Conservation (phyloP, 345 rosid genomes). For the Cardamine chenopodiifolia region DNA sequence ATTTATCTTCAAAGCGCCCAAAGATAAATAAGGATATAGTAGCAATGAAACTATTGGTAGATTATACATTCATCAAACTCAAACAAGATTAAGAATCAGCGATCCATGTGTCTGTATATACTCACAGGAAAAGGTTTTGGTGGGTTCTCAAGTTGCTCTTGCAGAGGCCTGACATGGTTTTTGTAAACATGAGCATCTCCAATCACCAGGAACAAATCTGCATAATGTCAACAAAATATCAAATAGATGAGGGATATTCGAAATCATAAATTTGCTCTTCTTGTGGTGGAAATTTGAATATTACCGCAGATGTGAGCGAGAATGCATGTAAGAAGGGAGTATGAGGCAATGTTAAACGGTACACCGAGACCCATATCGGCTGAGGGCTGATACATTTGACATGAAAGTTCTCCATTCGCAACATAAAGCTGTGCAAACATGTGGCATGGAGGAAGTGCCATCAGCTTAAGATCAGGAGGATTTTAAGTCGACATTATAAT, state of each 20-base stretch:
- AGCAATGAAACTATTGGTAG: not conserved
- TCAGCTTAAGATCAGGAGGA: slow-evolving; percentile 85
- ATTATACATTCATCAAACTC: slow-evolving; percentile 11
- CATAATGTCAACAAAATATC: not conserved
- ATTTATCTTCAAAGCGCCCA: slow-evolving; percentile 68
- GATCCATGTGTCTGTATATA: not conserved
- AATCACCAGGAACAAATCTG: slow-evolving; percentile 88
- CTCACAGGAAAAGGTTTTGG: slow-evolving; percentile 97
- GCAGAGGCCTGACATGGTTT: slow-evolving; percentile 78
- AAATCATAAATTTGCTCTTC: not conserved
- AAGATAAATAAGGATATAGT: not conserved
- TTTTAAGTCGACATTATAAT: slow-evolving; percentile 97
- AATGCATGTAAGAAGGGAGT: slow-evolving; percentile 87
- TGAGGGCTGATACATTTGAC: slow-evolving; percentile 98
- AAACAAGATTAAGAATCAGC: slow-evolving; percentile 7
- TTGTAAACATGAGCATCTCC: slow-evolving; percentile 95
- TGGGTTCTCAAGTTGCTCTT: slow-evolving; percentile 88
- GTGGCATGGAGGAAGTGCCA: slow-evolving; percentile 99
- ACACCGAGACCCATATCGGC: slow-evolving; percentile 98
- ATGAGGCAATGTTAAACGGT: slow-evolving; percentile 95
- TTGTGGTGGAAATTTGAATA: not conserved
- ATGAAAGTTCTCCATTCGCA: slow-evolving; percentile 87
- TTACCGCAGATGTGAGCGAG: slow-evolving; percentile 96
- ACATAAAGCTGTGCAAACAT: slow-evolving; percentile 99
- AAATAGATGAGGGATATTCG: not conserved